These are phyloP conservation scores for Metschnikowia matae DNA, from an alignment of 805 yeast species.

Conservation along the genomic window DNA sequence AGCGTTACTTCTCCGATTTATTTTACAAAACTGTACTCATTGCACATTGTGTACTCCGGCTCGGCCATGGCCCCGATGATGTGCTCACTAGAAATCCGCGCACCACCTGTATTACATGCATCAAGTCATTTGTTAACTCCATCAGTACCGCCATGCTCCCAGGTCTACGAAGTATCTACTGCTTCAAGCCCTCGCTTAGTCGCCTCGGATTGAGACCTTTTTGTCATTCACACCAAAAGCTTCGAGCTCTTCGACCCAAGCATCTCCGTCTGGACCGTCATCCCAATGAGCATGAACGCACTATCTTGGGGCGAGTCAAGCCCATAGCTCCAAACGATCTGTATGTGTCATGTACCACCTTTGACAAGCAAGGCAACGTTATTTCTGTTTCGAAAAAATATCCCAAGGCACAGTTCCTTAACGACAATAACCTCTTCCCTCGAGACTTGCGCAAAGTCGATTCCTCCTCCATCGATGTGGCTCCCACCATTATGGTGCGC, in stretches of 20 bases:
- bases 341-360: conserved; percentile 74
- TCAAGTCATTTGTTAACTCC: neutral
- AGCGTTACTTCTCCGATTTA: neutral
- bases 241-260: neutral
- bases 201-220: neutral
- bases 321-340: conserved; percentile 48
- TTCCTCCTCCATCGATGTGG: conserved; percentile 67
- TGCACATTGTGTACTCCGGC: too few relatives aligned
- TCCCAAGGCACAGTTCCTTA: conserved; percentile 67
- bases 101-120: neutral
- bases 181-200: neutral
- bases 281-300: conserved; percentile 3
- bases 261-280: neutral
- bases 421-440: conserved; percentile 71
- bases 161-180: neutral
- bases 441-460: conserved; percentile 86
- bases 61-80: neutral
- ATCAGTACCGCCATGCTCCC: neutral
- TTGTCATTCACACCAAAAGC: neutral
- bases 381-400: conserved; percentile 66
- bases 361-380: conserved; percentile 67
- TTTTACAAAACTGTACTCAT: neutral
- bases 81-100: neutral
- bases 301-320: conserved; percentile 21
- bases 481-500: conserved; percentile 84